Conservation (phyloP, 2,329 filamentous ascomycete genomes). For the Akanthomyces muscarius region DNA sequence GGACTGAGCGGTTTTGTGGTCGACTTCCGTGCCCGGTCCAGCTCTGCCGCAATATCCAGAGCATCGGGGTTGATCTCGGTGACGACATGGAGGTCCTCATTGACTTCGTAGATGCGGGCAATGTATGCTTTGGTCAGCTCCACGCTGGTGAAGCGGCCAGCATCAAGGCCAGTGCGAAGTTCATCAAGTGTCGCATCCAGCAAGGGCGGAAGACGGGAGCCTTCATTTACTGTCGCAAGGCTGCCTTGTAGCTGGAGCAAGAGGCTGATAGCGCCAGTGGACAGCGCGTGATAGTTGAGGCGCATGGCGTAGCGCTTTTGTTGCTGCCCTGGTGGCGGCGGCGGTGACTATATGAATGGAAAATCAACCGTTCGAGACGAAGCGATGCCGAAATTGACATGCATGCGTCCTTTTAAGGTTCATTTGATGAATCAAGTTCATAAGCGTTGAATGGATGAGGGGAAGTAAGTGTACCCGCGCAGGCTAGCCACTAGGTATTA, state of each 20-base stretch:
- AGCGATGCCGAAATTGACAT: not conserved
- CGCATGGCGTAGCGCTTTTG: not conserved
- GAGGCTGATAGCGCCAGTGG: not conserved
- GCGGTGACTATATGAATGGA: not conserved
- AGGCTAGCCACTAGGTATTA: not conserved
- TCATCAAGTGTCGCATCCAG: constrained; percentile 24
- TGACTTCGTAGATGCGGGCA: constrained; percentile 26
- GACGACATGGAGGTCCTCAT: constrained; percentile 27
- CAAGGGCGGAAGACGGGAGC: constrained; percentile 13
- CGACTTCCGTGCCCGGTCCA: constrained; percentile 28
- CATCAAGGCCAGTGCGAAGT: constrained; percentile 21
- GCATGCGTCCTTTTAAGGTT: not conserved
- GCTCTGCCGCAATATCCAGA: constrained; percentile 31
- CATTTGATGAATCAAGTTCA: not conserved
- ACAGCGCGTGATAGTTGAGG: not conserved
- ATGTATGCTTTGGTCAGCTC: constrained; percentile 33
- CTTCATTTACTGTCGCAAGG: not conserved
- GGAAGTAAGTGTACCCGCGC: not conserved
- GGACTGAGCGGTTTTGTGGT: constrained; percentile 33
- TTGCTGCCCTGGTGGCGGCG: not conserved
- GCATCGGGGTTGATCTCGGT: constrained; percentile 38
- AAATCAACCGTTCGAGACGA: too few species aligned
- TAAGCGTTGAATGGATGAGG: not conserved
- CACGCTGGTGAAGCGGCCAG: constrained; percentile 31
- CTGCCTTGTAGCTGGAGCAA: not conserved